These are phyloP conservation scores for Cerioporus squamosus DNA, from an alignment of 1,284 basidiomycete genomes.

Conservation along the genomic window DNA sequence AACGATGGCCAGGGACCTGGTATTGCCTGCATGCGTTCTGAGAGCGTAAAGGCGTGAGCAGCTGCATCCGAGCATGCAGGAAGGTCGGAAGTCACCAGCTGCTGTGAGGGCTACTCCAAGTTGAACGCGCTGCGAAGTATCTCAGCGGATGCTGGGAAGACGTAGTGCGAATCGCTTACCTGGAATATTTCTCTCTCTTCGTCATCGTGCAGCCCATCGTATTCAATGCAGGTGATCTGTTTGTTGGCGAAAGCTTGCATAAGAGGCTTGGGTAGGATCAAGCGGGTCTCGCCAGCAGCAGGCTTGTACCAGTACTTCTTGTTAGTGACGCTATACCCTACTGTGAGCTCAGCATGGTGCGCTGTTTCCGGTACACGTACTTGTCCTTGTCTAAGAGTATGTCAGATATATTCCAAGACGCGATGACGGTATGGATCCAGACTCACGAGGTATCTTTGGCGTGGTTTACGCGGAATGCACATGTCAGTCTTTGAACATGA, in stretches of 20 bases:
- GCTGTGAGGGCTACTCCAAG: conserved; percentile 46
- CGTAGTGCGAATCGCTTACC: conserved; percentile 37
- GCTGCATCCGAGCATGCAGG: background rate
- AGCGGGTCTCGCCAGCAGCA: conserved; percentile 26
- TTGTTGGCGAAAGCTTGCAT: conserved; percentile 62
- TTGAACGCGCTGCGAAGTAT: conserved; percentile 46
- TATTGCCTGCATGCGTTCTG: conserved; percentile 53
- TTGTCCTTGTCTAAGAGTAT: conserved; percentile 55
- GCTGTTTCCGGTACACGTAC: conserved; percentile 39
- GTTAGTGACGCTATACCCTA: conserved; percentile 36
- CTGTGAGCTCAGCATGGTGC: background rate
- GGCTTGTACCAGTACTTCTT: conserved; percentile 61
- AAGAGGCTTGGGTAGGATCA: conserved; percentile 53
- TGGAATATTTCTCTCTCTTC: conserved; percentile 80
- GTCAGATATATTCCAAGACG: background rate
- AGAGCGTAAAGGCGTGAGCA: background rate
- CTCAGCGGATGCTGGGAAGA: background rate
- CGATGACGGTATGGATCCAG: background rate
- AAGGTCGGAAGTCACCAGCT: conserved; percentile 40
- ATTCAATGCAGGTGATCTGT: conserved; percentile 76
- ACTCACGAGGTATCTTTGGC: conserved; percentile 33
- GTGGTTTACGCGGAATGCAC: background rate
- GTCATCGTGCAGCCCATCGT: conserved; percentile 58
- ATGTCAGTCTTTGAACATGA: background rate
- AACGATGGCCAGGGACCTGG: conserved; percentile 46